These are phyloP conservation scores for Cercophora samala DNA, from an alignment of 495 filamentous ascomycete species.

Conservation along the genomic window DNA sequence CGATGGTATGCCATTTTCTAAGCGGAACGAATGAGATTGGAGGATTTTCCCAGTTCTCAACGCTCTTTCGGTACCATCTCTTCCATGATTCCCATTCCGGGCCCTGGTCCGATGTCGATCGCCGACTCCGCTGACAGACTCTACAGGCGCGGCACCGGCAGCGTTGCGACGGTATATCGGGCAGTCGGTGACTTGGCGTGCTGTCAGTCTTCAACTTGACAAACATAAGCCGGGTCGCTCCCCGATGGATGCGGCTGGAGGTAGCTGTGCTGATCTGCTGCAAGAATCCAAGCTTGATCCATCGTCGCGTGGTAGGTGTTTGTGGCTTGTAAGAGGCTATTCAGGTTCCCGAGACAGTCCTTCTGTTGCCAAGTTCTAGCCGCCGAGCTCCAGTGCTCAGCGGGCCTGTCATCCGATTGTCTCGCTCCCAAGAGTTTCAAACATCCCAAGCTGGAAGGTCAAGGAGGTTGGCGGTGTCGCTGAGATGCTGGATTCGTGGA, in stretches of 20 bases:
- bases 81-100: conserved; percentile 25
- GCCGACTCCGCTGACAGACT: not conserved
- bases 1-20: not conserved
- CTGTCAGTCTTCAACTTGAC: not conserved
- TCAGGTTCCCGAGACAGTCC: not conserved
- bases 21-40: conserved; percentile 6
- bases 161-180: conserved; percentile 4
- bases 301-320: not conserved
- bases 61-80: conserved; percentile 18
- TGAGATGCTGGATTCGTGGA: not conserved
- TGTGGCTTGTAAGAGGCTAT: not conserved
- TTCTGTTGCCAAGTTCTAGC: not conserved
- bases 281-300: not conserved
- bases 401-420: not conserved
- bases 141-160: not conserved
- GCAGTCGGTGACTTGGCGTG: conserved; percentile 11
- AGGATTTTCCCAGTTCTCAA: not conserved
- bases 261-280: not conserved
- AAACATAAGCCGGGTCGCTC: not conserved
- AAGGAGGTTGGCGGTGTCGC: not conserved
- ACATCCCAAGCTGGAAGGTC: not conserved
- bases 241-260: not conserved
- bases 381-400: not conserved
- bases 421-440: not conserved
- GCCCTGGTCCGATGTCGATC: conserved; percentile 14